These are phyloP conservation scores for Lactarius psammicola DNA, from an alignment of 768 basidiomycete genomes.

Conservation along the genomic window DNA sequence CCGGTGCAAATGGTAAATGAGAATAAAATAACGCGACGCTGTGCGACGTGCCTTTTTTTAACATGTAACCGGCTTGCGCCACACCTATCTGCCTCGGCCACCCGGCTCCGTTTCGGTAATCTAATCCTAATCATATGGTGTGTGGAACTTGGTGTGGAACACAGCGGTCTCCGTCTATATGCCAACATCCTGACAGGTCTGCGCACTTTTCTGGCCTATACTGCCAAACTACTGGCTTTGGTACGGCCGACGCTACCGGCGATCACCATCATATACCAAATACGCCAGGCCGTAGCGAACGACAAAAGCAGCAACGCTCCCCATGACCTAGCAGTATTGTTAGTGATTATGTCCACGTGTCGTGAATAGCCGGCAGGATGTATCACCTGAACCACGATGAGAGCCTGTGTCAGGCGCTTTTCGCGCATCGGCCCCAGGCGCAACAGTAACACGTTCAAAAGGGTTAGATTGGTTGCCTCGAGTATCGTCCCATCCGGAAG, in stretches of 20 bases:
- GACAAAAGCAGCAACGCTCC: constrained; percentile 79
- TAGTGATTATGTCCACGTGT: not conserved
- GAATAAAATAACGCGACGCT: not conserved
- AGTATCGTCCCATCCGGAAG: constrained; percentile 56
- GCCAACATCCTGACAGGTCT: not conserved
- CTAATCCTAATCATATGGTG: constrained; percentile 1
- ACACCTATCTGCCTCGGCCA: not conserved
- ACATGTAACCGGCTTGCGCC: not conserved
- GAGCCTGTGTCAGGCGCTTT: constrained; percentile 64
- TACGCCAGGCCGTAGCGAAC: constrained; percentile 89
- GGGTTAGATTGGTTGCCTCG: constrained; percentile 85
- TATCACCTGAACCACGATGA: constrained; percentile 74
- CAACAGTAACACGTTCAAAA: constrained; percentile 83
- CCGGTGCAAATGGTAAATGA: not conserved
- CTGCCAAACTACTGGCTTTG: not conserved
- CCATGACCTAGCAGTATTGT: constrained; percentile 48
- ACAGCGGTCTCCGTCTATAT: not conserved
- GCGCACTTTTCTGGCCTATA: not conserved
- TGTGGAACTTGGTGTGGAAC: not conserved
- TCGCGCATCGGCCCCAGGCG: constrained; percentile 84
- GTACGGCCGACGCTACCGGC: constrained; percentile 64
- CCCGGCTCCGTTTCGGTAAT: not conserved
- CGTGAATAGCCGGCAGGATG: not conserved
- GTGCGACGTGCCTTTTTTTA: not conserved
- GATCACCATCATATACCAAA: constrained; percentile 88